Base-by-base conservation (phyloP, 345 rosid genomes). In the Brassica napus region DNA sequence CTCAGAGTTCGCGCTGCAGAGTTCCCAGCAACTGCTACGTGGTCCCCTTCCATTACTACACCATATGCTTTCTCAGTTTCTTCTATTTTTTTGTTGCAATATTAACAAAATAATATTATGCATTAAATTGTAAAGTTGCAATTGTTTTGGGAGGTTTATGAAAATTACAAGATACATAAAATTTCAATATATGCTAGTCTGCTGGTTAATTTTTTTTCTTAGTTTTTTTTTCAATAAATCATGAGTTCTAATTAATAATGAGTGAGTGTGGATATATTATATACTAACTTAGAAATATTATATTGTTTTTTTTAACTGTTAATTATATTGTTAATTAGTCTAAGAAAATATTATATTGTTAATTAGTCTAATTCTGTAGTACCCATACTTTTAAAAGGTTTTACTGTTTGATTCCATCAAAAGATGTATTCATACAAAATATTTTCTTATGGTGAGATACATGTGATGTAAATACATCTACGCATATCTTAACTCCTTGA, bases 1-100 rank as follows among this genome's bases (percentile, higher is more conserved):
- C 0, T 21, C 23, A 1, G 23, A 21, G 23, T 21, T 24, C 8
- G 65, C 57, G 39, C 24, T 70, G 69, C 54, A 31, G 47, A 60
- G 63, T 73, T 74, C 65, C 52, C 66, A 68, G 82, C 60, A 74
- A 61, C 72, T 2, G 79, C 72, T 61, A 70, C 83, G 72, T 75
- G 80, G 83, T 75, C 72, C 79, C 83, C 76, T 69, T 28, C 68
- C 75, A 61, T 73, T 65, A 23, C 16, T 49, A 49, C 54, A 4
- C 70, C 68, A 72, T 65, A 73, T 69, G 75, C 71, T 62, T 58
- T 18, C 28, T 14, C 15, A 28, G 14, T 10, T 44, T 34, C n/a
- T 65, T 32, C 11, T 11, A 16, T 32, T 8, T 16, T 49, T 14
- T 14, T 49, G 2, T 49, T 49, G 57, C 6, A 14, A n/a, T n/a